Evolutionary conservation across 2,329 filamentous ascomycete genomes (phyloP).

Genomic region (Hypoxylon sp.): DNA sequence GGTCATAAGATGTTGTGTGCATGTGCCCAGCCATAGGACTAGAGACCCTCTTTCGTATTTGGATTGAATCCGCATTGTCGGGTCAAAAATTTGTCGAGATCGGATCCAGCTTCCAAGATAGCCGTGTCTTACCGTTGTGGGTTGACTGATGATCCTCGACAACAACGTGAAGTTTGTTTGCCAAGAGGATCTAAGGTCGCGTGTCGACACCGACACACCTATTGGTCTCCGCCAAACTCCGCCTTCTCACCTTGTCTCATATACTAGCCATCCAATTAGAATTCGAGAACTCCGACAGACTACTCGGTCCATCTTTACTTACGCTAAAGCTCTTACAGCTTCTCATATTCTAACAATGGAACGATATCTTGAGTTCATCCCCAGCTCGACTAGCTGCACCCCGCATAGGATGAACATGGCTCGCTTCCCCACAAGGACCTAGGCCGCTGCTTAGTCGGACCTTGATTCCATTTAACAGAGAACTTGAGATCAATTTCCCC

Average conservation of each 20-base stretch:
- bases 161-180: constrained; percentile 13
- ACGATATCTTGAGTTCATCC: constrained; percentile 16
- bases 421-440: constrained; percentile 34
- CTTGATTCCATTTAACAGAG: constrained; percentile 8
- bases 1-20: not conserved
- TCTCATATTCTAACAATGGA: constrained; percentile 21
- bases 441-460: constrained; percentile 20
- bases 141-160: not conserved
- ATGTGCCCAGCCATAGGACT: constrained; percentile 11
- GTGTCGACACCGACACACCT: constrained; percentile 21
- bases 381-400: constrained; percentile 31
- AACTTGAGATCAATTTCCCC: not conserved
- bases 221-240: constrained; percentile 25
- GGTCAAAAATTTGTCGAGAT: constrained; percentile 26
- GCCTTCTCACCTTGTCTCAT: constrained; percentile 4
- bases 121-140: constrained; percentile 13
- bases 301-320: constrained; percentile 8
- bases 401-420: constrained; percentile 27
- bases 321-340: constrained; percentile 14
- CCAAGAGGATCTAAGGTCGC: constrained; percentile 34
- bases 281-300: constrained; percentile 24
- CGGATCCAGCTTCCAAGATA: constrained; percentile 17
- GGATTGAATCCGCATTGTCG: constrained; percentile 20
- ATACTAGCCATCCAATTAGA: constrained; percentile 23
- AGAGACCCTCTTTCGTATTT: constrained; percentile 12